Conservation (phyloP, 192 early-diverging fungal genomes). For the Chytriomyces hyalinus region DNA sequence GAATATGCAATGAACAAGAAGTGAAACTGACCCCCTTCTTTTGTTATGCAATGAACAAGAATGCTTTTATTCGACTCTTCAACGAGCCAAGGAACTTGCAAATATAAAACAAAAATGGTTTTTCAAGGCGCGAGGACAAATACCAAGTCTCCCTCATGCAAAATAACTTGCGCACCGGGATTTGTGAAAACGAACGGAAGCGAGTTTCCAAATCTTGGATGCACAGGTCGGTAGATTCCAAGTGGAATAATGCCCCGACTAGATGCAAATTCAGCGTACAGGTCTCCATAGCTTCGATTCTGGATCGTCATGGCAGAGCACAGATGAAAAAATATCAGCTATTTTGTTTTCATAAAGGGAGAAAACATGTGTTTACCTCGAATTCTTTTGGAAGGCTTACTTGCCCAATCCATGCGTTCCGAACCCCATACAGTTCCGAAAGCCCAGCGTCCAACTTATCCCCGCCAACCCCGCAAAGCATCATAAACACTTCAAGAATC, state of each 20-base stretch:
- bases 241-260: constrained; percentile 61
- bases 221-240: constrained; percentile 49
- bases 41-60: background rate
- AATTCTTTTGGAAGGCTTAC: constrained; percentile 52
- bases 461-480: constrained; percentile 63
- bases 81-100: background rate
- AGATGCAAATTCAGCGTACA: constrained; percentile 59
- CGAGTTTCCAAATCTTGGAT: constrained; percentile 53
- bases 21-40: background rate
- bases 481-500: constrained; percentile 65
- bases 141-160: constrained; percentile 60
- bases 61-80: too few relatives aligned
- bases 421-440: constrained; percentile 24
- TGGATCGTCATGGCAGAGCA: background rate
- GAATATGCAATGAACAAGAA: background rate
- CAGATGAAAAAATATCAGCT: background rate
- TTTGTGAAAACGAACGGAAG: constrained; percentile 74
- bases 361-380: constrained; percentile 33
- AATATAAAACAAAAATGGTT: background rate
- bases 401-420: constrained; percentile 46
- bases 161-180: constrained; percentile 60
- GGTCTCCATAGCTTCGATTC: constrained; percentile 51
- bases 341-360: background rate
- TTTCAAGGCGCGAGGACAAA: constrained; percentile 52
- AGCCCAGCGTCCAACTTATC: background rate